These are phyloP conservation scores for Chlorella sp. DNA, from an alignment of 139 green algal species.

Conservation along the genomic window DNA sequence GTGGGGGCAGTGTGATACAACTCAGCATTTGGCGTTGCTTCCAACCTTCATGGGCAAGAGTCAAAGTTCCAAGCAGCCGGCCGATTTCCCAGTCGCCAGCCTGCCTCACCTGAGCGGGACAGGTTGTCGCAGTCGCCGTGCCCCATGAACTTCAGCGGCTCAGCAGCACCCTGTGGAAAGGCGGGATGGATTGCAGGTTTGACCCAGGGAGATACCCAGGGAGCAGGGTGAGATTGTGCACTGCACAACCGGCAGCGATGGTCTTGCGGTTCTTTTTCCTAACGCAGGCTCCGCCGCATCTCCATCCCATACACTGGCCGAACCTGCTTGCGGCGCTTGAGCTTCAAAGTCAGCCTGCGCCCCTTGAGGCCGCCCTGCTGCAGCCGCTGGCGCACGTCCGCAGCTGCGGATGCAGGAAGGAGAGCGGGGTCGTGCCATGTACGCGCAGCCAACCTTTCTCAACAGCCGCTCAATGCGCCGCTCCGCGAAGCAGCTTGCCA, in stretches of 20 bases:
- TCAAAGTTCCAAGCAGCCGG: neutral
- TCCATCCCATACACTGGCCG: too few species aligned
- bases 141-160: constrained; percentile 90
- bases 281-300: too few species aligned
- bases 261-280: too few species aligned
- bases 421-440: neutral
- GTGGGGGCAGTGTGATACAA: neutral
- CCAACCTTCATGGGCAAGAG: neutral
- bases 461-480: neutral
- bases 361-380: constrained; percentile 51
- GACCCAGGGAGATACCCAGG: too few species aligned
- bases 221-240: too few species aligned
- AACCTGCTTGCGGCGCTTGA: constrained; percentile 76
- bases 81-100: too few species aligned
- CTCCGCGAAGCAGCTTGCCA: too few species aligned
- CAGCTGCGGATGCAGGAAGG: constrained; percentile 1
- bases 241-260: too few species aligned
- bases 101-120: constrained; percentile 37
- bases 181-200: neutral
- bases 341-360: constrained; percentile 81
- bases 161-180: constrained; percentile 55
- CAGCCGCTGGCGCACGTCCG: constrained; percentile 53
- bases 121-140: constrained; percentile 90
- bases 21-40: neutral
- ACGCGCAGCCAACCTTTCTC: neutral